Percentiles rank a stretch among this genome's conserved stretches.
Evolutionary conservation across 768 basidiomycete species (phyloP).

Genomic region (Suillus brevipes): DNA sequence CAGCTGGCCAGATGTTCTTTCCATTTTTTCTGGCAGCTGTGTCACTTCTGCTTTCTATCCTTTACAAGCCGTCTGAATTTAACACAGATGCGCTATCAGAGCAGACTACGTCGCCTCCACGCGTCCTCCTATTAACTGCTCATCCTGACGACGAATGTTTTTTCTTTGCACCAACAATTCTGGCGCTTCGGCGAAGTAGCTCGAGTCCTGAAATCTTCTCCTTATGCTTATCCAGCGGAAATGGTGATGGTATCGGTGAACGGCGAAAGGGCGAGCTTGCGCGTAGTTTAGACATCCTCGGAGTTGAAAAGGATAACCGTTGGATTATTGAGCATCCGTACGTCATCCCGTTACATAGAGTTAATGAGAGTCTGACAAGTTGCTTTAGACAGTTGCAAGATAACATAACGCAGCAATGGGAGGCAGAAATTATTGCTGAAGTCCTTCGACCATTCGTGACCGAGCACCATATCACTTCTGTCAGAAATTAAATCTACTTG

Average conservation of each 20-base stretch:
- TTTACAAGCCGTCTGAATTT: conserved; percentile 27
- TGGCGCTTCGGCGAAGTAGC: conserved; percentile 42
- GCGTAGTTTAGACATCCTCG: conserved; percentile 65
- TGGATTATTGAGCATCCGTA: conserved; percentile 73
- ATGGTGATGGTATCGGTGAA: conserved; percentile 76
- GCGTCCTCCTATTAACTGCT: conserved; percentile 75
- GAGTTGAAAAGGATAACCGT: conserved; percentile 54
- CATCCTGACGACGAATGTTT: conserved; percentile 95
- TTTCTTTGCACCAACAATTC: conserved; percentile 88
- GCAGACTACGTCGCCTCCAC: conserved; percentile 12
- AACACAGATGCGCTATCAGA: conserved; percentile 23
- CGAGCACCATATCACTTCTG: conserved; percentile 60
- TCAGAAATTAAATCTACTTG: conserved; percentile 33
- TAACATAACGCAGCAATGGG: conserved; percentile 69
- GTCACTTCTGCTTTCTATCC: conserved; percentile 20
- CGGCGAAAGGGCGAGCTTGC: conserved; percentile 58
- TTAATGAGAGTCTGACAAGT: conserved; percentile 13
- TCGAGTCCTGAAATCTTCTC: conserved; percentile 46
- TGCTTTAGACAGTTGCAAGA: conserved; percentile 64
- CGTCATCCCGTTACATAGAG: conserved; percentile 30
- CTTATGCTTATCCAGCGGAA: conserved; percentile 75
- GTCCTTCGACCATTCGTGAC: conserved; percentile 60
- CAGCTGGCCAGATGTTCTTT: conserved; percentile 12
- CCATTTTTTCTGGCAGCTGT: conserved; percentile 19
- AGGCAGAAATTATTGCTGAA: conserved; percentile 54